Conservation (phyloP, 345 rosid species). For the Anacardium occidentale region DNA sequence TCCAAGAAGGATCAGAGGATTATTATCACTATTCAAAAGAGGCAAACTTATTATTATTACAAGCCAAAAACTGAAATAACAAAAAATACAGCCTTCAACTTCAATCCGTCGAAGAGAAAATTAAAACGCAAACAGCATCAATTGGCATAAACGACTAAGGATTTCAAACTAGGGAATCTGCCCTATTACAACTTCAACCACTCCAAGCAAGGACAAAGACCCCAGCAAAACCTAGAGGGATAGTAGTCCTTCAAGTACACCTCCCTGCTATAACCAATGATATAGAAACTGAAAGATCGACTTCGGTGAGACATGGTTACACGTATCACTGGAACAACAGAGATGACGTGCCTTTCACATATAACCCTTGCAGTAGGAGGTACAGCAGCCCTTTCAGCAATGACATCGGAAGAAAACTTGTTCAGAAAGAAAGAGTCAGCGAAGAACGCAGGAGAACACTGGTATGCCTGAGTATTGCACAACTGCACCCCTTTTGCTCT, state of each 20-base stretch:
- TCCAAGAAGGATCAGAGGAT: too few species aligned
- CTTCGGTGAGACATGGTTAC: constrained; percentile 78
- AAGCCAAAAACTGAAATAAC: not conserved
- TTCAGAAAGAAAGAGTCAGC: constrained; percentile 91
- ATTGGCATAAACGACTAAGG: not conserved
- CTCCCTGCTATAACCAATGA: constrained; percentile 82
- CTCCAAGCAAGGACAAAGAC: constrained; percentile 88
- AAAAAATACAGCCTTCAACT: not conserved
- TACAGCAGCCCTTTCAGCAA: constrained; percentile 66
- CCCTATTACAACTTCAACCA: constrained; percentile 62
- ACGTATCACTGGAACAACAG: constrained; percentile 89
- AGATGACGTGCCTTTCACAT: constrained; percentile 83
- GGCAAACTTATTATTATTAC: not conserved
- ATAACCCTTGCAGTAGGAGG: constrained; percentile 76
- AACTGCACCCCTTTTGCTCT: constrained; percentile 89
- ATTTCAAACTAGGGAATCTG: not conserved
- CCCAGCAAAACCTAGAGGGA: constrained; percentile 91
- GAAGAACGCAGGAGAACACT: constrained; percentile 85
- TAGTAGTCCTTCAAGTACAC: constrained; percentile 88
- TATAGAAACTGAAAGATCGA: constrained; percentile 76
- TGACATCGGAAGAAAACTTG: constrained; percentile 84
- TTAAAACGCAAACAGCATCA: not conserved
- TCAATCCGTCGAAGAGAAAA: constrained; percentile 5
- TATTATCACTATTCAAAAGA: too few species aligned
- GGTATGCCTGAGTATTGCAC: constrained; percentile 91